Evolutionary conservation across 176 grass and related monocot species (phyloP).

Genomic region (Pontederia crassipes): DNA sequence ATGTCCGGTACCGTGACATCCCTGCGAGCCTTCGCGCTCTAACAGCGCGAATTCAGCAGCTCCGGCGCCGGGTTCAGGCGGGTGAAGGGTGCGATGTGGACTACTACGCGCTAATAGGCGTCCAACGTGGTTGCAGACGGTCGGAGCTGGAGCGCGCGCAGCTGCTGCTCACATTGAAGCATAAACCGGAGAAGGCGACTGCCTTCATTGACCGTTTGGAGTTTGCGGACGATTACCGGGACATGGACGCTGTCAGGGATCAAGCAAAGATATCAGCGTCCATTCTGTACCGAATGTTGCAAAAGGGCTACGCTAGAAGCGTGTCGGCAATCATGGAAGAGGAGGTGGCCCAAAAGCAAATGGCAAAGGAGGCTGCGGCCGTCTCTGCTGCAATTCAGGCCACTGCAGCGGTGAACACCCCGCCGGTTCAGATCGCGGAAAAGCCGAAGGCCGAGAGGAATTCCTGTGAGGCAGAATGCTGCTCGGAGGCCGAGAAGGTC

Average conservation of each 20-base stretch:
- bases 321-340: conserved; percentile 41
- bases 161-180: conserved; percentile 59
- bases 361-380: conserved; percentile 20
- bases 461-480: background rate
- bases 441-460: background rate
- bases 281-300: conserved; percentile 72
- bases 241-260: conserved; percentile 64
- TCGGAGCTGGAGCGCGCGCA: conserved; percentile 81
- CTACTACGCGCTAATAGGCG: conserved; percentile 51
- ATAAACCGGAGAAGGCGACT: conserved; percentile 67
- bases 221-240: conserved; percentile 74
- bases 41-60: conserved; percentile 49
- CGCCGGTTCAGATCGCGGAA: background rate
- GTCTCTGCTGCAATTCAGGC: background rate
- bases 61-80: conserved; percentile 41
- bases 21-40: conserved; percentile 56
- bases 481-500: background rate
- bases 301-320: conserved; percentile 63
- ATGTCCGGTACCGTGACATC: conserved; percentile 71
- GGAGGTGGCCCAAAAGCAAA: conserved; percentile 51
- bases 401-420: background rate
- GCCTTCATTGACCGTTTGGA: conserved; percentile 71
- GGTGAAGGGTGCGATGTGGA: conserved; percentile 61
- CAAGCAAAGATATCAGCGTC: conserved; percentile 83
- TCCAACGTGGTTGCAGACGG: conserved; percentile 67